phyloP scores from a whole-genome alignment of 2,329 filamentous ascomycete species.

The Phyllosticta citrichinensis region DNA sequence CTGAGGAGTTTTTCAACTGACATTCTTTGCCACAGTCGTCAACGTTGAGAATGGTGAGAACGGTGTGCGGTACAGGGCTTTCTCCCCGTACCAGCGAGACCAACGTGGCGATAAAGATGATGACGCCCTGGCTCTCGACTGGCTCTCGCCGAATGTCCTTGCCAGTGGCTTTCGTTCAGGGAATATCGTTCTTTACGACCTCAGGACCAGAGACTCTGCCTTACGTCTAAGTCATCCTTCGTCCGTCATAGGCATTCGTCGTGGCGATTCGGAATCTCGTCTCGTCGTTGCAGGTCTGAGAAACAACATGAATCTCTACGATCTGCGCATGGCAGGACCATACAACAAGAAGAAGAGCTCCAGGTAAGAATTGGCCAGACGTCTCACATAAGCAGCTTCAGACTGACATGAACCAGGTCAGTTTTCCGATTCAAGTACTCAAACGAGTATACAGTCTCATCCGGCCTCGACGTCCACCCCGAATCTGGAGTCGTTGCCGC shows the following conservation, averaged over 20 bases:
- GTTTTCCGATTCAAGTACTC: slow-evolving; percentile 21
- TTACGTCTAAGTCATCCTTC: slow-evolving; percentile 1
- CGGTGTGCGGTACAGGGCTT: background rate
- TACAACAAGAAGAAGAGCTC: slow-evolving; percentile 12
- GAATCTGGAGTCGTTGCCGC: slow-evolving; percentile 25
- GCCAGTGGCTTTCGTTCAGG: slow-evolving; percentile 4
- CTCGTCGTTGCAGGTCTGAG: slow-evolving; percentile 12
- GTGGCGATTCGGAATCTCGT: background rate
- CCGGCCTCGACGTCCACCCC: slow-evolving; percentile 22
- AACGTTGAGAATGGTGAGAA: background rate
- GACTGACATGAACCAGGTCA: slow-evolving; percentile 14
- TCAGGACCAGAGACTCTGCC: background rate
- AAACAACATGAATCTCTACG: slow-evolving; percentile 13
- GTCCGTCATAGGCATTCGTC: slow-evolving; percentile 4
- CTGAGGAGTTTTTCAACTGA: background rate
- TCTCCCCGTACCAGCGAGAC: background rate
- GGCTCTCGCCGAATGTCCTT: slow-evolving; percentile 1
- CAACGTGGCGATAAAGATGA: background rate
- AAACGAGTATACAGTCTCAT: slow-evolving; percentile 15
- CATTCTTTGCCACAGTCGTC: background rate
- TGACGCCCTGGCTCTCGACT: slow-evolving; percentile 1
- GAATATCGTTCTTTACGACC: slow-evolving; percentile 4
- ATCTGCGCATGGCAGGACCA: slow-evolving; percentile 13
- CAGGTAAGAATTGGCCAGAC: slow-evolving; percentile 9
- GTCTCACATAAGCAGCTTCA: background rate